Evolutionary conservation across 768 basidiomycete genomes (phyloP).

Genomic region (Pulveroboletus sp.): DNA sequence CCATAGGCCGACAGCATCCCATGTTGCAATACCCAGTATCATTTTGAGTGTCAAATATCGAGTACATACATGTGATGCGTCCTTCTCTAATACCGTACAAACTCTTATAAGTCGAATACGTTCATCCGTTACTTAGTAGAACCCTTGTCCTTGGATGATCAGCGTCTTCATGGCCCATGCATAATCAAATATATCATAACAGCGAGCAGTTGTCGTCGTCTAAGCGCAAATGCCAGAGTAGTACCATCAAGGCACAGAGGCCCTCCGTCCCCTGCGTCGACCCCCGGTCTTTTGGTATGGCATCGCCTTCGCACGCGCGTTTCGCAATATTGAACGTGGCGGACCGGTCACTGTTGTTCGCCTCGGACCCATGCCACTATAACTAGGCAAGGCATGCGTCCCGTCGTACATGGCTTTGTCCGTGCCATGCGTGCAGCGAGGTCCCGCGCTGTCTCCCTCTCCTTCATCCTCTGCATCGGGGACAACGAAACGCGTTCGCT

Average conservation of each 20-base stretch:
- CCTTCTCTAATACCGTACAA: no score
- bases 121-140: no score
- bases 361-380: neutral
- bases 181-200: no score
- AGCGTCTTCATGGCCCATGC: no score
- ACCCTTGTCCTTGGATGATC: no score
- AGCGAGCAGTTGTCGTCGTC: no score
- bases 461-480: neutral
- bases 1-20: no score
- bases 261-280: neutral
- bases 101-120: no score
- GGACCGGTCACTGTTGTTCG: neutral
- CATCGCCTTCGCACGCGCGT: neutral
- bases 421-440: neutral
- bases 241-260: neutral
- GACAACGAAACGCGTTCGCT: conserved; percentile 13
- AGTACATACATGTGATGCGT: no score
- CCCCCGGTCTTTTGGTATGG: neutral
- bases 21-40: no score
- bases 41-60: no score
- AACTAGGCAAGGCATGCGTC: neutral
- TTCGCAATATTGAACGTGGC: neutral
- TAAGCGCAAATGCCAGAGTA: no score
- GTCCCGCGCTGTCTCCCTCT: neutral
- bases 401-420: neutral